A percentile compares a stretch with the other conserved stretches of the same genome.
Evolutionary conservation across 2,329 filamentous ascomycete species (phyloP).

Genomic region (Alternaria longipes): DNA sequence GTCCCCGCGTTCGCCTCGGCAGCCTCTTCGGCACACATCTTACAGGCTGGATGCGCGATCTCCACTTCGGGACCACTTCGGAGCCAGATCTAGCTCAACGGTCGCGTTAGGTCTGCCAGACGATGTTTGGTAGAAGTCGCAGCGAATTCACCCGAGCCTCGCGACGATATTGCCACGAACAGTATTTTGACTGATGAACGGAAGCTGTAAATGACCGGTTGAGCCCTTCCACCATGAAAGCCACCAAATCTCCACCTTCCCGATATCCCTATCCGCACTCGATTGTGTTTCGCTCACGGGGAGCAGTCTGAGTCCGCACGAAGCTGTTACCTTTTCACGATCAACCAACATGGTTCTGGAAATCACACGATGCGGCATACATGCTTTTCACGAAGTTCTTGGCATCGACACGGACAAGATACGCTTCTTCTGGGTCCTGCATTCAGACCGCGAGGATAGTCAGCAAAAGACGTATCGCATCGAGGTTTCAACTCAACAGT

Average conservation of each 20-base stretch:
- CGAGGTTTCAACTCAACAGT: background rate
- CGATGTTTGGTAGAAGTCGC: background rate
- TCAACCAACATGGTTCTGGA: conserved; percentile 29
- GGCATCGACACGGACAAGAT: conserved; percentile 53
- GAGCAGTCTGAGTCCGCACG: background rate
- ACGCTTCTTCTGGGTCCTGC: conserved; percentile 49
- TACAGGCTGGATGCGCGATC: background rate
- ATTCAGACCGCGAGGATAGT: conserved; percentile 41
- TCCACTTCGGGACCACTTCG: conserved; percentile 3
- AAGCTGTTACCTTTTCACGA: background rate
- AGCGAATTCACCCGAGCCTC: background rate
- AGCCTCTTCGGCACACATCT: background rate
- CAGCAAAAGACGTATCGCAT: conserved; percentile 36
- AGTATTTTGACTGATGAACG: background rate
- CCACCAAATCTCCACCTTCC: conserved; percentile 1
- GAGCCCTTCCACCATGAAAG: background rate
- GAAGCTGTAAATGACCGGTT: background rate
- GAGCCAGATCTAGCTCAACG: background rate
- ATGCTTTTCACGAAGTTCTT: conserved; percentile 52
- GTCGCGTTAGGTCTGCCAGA: background rate
- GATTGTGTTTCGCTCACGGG: background rate
- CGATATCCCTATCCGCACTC: background rate
- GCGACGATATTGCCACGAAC: background rate
- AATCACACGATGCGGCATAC: conserved; percentile 50
- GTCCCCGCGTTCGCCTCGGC: background rate